These are phyloP conservation scores for Leccinellum albellum DNA, from an alignment of 768 basidiomycete species.

Conservation along the genomic window DNA sequence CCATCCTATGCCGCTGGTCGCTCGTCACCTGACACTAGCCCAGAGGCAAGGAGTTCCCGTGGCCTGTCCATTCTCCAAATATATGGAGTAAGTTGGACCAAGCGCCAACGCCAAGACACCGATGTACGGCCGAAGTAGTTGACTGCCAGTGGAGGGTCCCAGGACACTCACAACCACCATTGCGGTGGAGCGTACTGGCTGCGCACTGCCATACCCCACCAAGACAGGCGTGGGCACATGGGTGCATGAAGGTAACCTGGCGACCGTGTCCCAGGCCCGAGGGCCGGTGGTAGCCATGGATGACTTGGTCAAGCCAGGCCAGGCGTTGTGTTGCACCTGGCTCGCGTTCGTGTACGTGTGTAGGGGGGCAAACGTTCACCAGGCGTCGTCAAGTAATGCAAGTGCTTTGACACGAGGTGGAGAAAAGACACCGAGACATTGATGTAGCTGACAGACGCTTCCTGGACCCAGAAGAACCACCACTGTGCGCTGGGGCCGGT, in stretches of 20 bases:
- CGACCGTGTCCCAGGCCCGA: neutral
- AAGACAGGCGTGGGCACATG: too few relatives aligned
- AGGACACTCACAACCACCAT: too few relatives aligned
- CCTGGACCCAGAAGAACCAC: neutral
- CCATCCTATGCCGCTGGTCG: neutral
- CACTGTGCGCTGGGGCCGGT: neutral
- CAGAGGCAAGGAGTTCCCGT: neutral
- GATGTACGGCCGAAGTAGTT: neutral
- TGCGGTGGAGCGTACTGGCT: neutral
- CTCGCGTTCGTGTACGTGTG: neutral
- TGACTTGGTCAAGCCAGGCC: neutral
- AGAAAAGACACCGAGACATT: neutral
- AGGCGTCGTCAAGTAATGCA: neutral
- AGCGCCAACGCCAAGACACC: neutral
- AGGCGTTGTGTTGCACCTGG: neutral
- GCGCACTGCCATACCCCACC: too few relatives aligned
- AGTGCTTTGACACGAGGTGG: neutral
- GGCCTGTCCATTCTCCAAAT: neutral
- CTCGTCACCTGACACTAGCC: neutral
- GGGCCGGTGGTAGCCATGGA: neutral
- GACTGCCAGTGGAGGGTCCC: too few relatives aligned
- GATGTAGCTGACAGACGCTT: neutral
- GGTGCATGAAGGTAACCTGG: neutral
- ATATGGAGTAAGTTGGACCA: neutral
- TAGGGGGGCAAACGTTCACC: neutral